Percentiles rank a stretch among this genome's conserved stretches.
Conservation (phyloP, 345 rosid species). For the Gossypium sturtianum region DNA sequence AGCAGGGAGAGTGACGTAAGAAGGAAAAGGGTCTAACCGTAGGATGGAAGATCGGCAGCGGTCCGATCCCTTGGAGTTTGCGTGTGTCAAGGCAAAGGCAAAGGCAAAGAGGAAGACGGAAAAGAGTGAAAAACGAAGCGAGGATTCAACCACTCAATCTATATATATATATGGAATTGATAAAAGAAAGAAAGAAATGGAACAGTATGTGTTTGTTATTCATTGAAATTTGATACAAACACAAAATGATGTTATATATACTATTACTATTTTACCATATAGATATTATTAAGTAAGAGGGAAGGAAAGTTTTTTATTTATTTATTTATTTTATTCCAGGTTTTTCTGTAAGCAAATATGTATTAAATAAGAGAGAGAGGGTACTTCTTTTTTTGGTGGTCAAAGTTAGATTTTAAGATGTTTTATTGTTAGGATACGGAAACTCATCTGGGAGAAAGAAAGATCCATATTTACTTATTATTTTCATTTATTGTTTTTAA, state of each 20-base stretch:
- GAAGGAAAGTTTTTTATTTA: no score
- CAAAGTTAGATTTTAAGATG: no score
- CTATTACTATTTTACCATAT: neutral
- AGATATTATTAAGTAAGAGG: neutral
- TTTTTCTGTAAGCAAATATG: no score
- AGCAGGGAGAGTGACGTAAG: constrained; percentile 23
- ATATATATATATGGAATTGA: neutral
- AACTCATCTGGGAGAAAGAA: no score
- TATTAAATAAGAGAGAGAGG: neutral
- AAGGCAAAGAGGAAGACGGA: neutral
- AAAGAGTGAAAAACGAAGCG: neutral
- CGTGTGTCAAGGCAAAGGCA: neutral
- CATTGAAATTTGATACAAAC: neutral
- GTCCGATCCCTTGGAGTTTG: constrained; percentile 10
- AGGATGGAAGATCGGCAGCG: constrained; percentile 39
- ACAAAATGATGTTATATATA: neutral
- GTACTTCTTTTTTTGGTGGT: no score
- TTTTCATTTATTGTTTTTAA: no score
- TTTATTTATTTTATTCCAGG: no score
- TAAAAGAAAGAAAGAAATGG: neutral
- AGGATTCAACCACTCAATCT: neutral
- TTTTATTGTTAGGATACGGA: no score
- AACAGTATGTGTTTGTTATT: neutral
- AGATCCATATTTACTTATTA: no score
- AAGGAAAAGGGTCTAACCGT: constrained; percentile 27